Conservation (phyloP, 495 filamentous ascomycete species). For the Talaromyces ruber region DNA sequence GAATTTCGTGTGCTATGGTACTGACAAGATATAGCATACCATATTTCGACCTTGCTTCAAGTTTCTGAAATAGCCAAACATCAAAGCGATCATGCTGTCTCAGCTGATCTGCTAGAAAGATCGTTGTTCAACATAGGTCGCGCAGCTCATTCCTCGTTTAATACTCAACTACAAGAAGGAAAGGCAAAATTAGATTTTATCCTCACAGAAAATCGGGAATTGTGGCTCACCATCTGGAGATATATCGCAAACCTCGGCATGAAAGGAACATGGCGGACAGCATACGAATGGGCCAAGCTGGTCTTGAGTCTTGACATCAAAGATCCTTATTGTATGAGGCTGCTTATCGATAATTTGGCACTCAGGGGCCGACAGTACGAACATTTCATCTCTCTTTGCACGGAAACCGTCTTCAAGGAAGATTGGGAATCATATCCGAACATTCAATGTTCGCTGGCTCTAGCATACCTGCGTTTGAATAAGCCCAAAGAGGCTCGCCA, state of each 20-base stretch:
- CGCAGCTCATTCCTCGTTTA: constrained; percentile 71
- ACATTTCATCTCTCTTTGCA: constrained; percentile 64
- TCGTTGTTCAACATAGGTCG: constrained; percentile 91
- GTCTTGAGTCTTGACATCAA: constrained; percentile 65
- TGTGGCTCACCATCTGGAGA: constrained; percentile 83
- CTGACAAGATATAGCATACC: constrained; percentile 47
- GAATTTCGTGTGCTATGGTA: not conserved
- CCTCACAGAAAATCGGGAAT: constrained; percentile 78
- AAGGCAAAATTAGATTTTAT: constrained; percentile 71
- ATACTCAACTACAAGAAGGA: constrained; percentile 64
- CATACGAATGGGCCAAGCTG: constrained; percentile 87
- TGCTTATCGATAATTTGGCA: constrained; percentile 74
- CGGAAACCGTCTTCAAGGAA: constrained; percentile 44
- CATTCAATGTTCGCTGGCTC: constrained; percentile 59
- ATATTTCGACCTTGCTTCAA: constrained; percentile 87
- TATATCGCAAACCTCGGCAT: constrained; percentile 75
- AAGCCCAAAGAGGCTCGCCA: constrained; percentile 55
- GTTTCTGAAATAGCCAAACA: constrained; percentile 88
- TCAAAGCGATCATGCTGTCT: constrained; percentile 73
- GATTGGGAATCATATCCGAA: constrained; percentile 48
- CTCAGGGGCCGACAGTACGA: constrained; percentile 69
- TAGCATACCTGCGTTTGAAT: constrained; percentile 64
- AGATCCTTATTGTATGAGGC: constrained; percentile 75
- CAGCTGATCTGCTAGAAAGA: constrained; percentile 82
- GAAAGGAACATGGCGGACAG: constrained; percentile 90